Conservation (phyloP, 768 basidiomycete species). For the Lentinula detonsa region DNA sequence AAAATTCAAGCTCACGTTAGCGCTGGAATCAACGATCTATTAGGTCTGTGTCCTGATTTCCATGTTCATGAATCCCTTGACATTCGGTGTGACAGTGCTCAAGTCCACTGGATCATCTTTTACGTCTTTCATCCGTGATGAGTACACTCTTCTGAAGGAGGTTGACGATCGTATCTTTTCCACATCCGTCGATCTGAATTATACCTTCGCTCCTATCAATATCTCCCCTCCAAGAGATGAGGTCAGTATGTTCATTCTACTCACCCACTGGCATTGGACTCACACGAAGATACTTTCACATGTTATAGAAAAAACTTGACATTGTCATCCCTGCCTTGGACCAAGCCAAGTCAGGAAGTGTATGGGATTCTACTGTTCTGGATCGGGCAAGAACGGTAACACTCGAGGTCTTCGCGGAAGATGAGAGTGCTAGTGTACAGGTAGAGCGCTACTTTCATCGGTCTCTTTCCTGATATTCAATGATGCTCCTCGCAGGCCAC, state of each 20-base stretch:
- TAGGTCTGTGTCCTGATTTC: slow-evolving; percentile 44
- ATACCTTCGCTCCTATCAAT: slow-evolving; percentile 49
- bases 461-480: neutral
- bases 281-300: neutral
- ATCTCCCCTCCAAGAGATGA: slow-evolving; percentile 45
- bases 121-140: slow-evolving; percentile 73
- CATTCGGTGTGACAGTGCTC: slow-evolving; percentile 48
- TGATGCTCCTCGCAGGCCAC: slow-evolving; percentile 57
- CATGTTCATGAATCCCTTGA: neutral
- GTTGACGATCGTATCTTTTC: slow-evolving; percentile 89
- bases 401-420: slow-evolving; percentile 75
- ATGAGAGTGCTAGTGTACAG: slow-evolving; percentile 92
- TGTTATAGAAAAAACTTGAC: slow-evolving; percentile 32
- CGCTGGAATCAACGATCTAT: slow-evolving; percentile 71
- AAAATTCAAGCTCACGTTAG: slow-evolving; percentile 55
- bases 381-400: slow-evolving; percentile 56
- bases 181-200: slow-evolving; percentile 76
- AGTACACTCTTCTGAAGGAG: slow-evolving; percentile 80
- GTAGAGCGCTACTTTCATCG: slow-evolving; percentile 29
- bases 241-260: neutral
- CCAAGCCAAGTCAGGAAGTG: slow-evolving; percentile 34
- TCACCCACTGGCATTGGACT: too few species aligned
- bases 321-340: slow-evolving; percentile 35
- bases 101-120: slow-evolving; percentile 90
- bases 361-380: slow-evolving; percentile 57